Conservation (phyloP, 2,329 filamentous ascomycete species). For the Apiospora koreana region DNA sequence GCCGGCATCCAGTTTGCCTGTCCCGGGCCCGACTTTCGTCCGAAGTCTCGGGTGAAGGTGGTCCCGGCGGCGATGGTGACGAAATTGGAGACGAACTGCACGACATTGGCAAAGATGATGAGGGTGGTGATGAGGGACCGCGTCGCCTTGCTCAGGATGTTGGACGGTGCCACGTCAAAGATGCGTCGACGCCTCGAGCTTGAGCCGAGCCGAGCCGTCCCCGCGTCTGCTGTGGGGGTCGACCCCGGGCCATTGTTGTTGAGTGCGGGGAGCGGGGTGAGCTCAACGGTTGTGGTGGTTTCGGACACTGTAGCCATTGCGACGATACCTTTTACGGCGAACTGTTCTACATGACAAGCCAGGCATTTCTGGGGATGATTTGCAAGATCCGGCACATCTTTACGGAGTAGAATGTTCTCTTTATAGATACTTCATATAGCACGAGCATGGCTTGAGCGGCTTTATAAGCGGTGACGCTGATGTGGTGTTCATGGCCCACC, state of each 20-base stretch:
- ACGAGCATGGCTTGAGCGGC: not conserved
- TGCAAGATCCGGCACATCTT: not conserved
- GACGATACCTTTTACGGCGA: not conserved
- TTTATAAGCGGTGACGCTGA: not conserved
- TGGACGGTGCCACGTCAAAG: constrained; percentile 21
- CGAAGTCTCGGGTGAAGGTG: constrained; percentile 28
- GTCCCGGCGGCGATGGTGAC: constrained; percentile 32
- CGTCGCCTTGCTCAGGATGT: constrained; percentile 15
- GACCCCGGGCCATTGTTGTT: not conserved
- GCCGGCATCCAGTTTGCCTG: constrained; percentile 42
- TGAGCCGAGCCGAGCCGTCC: not conserved
- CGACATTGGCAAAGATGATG: constrained; percentile 21
- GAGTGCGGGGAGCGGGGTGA: constrained; percentile 3
- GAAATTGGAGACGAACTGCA: constrained; percentile 32
- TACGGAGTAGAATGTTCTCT: not conserved
- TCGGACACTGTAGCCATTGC: not conserved
- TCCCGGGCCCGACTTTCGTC: constrained; percentile 28
- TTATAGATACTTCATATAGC: not conserved
- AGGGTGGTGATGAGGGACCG: constrained; percentile 18
- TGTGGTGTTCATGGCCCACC: not conserved
- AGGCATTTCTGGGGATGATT: not conserved
- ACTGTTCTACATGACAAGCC: not conserved
- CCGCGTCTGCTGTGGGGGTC: not conserved
- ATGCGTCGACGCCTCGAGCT: constrained; percentile 14
- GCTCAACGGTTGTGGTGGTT: not conserved